Evolutionary conservation across 2,329 filamentous ascomycete species (phyloP), one percentile per base, ranked within the genome.

Genomic region (Botrytis medusae): DNA sequence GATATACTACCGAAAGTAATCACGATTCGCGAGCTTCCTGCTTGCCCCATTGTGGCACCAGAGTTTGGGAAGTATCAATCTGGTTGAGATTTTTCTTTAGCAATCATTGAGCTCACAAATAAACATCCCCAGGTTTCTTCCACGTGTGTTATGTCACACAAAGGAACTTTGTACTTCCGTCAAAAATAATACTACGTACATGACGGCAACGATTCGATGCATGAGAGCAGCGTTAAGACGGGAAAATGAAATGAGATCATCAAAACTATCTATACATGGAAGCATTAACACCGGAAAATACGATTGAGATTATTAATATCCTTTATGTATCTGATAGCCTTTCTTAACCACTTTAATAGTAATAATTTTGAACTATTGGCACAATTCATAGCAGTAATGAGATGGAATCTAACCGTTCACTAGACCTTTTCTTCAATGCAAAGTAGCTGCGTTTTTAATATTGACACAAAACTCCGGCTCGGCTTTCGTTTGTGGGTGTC

Each of bases 1-100:
- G 87, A 86, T 89, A 77, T 89, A 87, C 77, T 89, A 89, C 81
- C 82, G 87, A 75, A 88, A 88, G 79, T 88, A 32, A 72, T 69
- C 32, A 69, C 57, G 42, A 32, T 29, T 51, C 42, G 71, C 44
- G 40, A 48, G 57, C 57, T 44, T 71, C 46, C 72, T 74, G 37
- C 51, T 57, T 57, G 51, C 72, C 63, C 46, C 59, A 61, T 57
- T 72, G 64, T 69, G 42, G 22, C 20, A 37, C 54, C 29, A 42
- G 51, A 59, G 37, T 44, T 72, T 71, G 25, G 70, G 69, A 74
- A 70, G 48, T 70, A 74, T 44, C 67, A 71, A 46, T 51, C 74
- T 75, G 74, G 68, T 78, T 76, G 74, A 76, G 77, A 74, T 62
- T 74, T 74, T 72, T 76, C 75, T 75, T 67, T 74, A 76, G 76